Evolutionary conservation across 2,329 filamentous ascomycete species (phyloP).

Genomic region (Hypoxylon sp.): DNA sequence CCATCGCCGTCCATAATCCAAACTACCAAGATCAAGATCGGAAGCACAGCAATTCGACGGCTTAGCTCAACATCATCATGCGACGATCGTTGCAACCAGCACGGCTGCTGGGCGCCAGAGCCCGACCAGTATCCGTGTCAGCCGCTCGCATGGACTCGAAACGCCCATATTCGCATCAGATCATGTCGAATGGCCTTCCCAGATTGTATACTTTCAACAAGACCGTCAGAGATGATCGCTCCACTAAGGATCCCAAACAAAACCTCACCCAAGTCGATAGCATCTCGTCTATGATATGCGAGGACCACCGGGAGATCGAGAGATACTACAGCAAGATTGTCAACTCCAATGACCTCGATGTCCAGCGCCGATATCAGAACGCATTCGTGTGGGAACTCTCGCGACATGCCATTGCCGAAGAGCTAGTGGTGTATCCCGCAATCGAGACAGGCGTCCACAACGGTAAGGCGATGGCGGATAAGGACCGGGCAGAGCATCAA

Average conservation of each 20-base stretch:
- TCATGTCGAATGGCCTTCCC: conserved; percentile 11
- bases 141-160: conserved; percentile 3
- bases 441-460: conserved; percentile 56
- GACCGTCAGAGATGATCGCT: conserved; percentile 8
- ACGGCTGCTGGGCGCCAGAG: conserved; percentile 5
- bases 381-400: conserved; percentile 65
- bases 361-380: conserved; percentile 60
- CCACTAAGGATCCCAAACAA: conserved; percentile 11
- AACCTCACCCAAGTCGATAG: conserved; percentile 12
- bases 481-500: conserved; percentile 52
- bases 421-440: conserved; percentile 61
- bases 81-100: conserved; percentile 19
- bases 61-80: conserved; percentile 1
- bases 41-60: not conserved
- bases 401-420: conserved; percentile 63
- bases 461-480: conserved; percentile 55
- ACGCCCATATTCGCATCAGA: conserved; percentile 22
- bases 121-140: conserved; percentile 7
- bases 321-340: conserved; percentile 58
- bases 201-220: not conserved
- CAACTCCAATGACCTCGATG: conserved; percentile 55
- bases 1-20: not conserved
- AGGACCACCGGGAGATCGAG: conserved; percentile 45
- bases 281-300: conserved; percentile 32
- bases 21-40: not conserved